Percentiles rank a stretch among this genome's conserved stretches.
These are phyloP conservation scores for Dillenia turbinata DNA, from an alignment of 164 flowering plant genomes.

Conservation along the genomic window DNA sequence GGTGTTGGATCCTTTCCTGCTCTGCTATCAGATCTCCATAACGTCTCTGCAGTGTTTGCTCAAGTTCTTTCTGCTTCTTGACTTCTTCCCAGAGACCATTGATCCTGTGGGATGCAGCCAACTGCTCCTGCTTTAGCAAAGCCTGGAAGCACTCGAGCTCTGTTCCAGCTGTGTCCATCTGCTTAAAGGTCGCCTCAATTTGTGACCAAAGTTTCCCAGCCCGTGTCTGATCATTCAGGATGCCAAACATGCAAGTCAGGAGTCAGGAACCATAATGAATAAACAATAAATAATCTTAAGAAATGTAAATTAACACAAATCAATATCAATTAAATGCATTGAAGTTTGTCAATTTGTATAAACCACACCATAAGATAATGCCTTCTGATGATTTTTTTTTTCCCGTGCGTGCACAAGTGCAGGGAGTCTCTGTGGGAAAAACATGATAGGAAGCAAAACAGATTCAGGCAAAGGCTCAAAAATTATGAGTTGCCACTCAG, in stretches of 20 bases:
- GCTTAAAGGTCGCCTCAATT: constrained; percentile 79
- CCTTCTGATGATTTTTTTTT: too few species aligned
- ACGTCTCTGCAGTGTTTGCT: constrained; percentile 55
- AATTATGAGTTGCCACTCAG: too few species aligned
- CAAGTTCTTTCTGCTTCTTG: constrained; percentile 86
- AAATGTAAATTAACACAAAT: too few species aligned
- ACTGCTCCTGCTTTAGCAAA: constrained; percentile 77
- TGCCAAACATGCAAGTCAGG: too few species aligned
- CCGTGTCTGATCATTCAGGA: constrained; percentile 42
- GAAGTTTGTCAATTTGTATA: too few species aligned
- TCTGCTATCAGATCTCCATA: constrained; percentile 65
- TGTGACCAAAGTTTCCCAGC: constrained; percentile 67
- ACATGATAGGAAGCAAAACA: neutral
- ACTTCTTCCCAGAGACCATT: constrained; percentile 71
- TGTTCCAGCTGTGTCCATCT: constrained; percentile 84
- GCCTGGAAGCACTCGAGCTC: constrained; percentile 92
- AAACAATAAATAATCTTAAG: too few species aligned
- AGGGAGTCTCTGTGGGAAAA: too few species aligned
- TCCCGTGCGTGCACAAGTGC: neutral
- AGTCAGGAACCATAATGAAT: too few species aligned
- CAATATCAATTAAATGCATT: too few species aligned
- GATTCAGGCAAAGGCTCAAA: too few species aligned
- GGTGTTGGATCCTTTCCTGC: constrained; percentile 46
- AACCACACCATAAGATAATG: too few species aligned
- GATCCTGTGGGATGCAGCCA: constrained; percentile 72